Evolutionary conservation across 257 asterid genomes (phyloP), one percentile per base, ranked within the genome.

Genomic region (Solanum gracilifrons): DNA sequence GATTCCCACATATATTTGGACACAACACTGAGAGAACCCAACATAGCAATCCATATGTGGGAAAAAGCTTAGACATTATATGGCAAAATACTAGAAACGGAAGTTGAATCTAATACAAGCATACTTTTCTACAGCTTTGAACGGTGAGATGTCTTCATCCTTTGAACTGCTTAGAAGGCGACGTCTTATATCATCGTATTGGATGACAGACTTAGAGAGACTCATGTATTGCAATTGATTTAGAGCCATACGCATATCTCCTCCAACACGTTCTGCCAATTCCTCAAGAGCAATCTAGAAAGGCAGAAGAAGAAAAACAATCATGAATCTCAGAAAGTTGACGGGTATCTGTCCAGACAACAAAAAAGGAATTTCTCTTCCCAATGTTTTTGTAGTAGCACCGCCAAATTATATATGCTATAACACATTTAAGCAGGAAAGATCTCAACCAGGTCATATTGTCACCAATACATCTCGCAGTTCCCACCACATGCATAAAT

Each of bases 141-240:
- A 97, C 9, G 99, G 99, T 86, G 99, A 97, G 74, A 97, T 97
- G 85, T 96, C 99, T 92, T 97, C 99, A 92, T 97, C 99, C 92
- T 97, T 97, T 39, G 98, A 93, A 91, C 95, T 97, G 92, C 90
- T 94, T 90, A 94, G 98, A 86, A 97, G 99, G 74, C 98, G 97
- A 72, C 92, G 92, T 83, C 92, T 93, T 87, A 96, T 91, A 93
- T 97, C 99, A 93, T 97, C 99, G 62, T 95, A 97, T 89, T 92
- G 94, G 87, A 97, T 94, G 39, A 96, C 95, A 25, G 97, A 92
- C 98, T 91, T 94, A 31, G 98, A 96, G 85, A 97, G 97, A 85
- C 98, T 90, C 99, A 96, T 93, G 90, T 97, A 97, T 92, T 97
- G 99, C 93, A 97, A 93, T 85, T 97, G 98, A 91, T 97, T 97